Evolutionary conservation across 2,329 filamentous ascomycete species (phyloP), one percentile per base, ranked within the genome.

Genomic region (Colletotrichum ledebouriae): DNA sequence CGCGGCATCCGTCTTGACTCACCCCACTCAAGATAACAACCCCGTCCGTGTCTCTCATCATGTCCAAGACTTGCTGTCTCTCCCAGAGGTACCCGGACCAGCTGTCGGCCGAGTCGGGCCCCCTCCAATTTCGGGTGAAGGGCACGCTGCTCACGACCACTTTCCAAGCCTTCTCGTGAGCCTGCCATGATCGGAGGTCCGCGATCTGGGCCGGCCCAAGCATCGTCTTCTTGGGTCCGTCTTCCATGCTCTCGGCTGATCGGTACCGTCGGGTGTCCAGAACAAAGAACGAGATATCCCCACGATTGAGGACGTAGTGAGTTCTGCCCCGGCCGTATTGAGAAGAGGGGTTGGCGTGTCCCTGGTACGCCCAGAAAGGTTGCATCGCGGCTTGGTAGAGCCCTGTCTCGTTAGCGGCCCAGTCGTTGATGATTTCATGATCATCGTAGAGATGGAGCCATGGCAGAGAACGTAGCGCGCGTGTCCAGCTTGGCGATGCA

Each of bases 381-480:
- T 90, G 88, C 42, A 86, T 86, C 1, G 90, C 90, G 1, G 88
- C 84, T 4, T 81, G 78, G 71, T 89, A 92, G 1, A 90, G 84
- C 3, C 86, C 85, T 0, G 87, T 90, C 46, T 84, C 86, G 75
- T 90, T 90, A 20, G 83, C 82, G 65, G 85, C 83, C 90, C 90
- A 92, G 77, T 92, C 90, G 67, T 92, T 92, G 12, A 85, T 84
- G 58, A 92, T 91, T 74, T 92, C 90, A 71, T 92, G 90, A 75
- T 92, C 90, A 72, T 92, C 90, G 20, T 91, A 85, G 6, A 90
- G 89, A 73, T 92, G 90, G 10, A 92, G 85, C 90, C 90, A 92
- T 4, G 90, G 89, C 0, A 92, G 78, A 11, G 84, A 78, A 15
- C 81, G 73, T 11, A 73, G 59, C 6, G 65, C 61, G 2, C 65